phyloP scores from a whole-genome alignment of 2,329 filamentous ascomycete genomes.

The Ophiostoma himal-ulmi region DNA sequence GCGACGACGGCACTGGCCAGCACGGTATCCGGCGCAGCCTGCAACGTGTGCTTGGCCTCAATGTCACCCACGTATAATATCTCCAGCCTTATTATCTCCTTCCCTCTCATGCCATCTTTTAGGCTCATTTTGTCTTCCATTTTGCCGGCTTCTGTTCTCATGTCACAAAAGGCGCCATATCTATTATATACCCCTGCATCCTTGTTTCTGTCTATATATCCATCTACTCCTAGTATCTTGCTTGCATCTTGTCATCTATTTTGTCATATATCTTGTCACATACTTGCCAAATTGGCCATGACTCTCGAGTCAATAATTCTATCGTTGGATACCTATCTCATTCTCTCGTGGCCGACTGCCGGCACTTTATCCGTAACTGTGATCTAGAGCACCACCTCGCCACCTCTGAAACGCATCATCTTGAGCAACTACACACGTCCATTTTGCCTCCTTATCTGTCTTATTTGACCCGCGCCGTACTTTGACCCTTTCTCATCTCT shows the following conservation, averaged over 20 bases:
- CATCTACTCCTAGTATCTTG: not conserved
- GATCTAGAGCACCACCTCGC: too few species aligned
- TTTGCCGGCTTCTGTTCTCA: not conserved
- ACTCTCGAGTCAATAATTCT: not conserved
- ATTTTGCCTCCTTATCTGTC: too few species aligned
- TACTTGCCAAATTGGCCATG: not conserved
- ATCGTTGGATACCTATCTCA: too few species aligned
- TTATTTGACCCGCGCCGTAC: too few species aligned
- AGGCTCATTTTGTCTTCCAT: not conserved
- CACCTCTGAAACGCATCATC: too few species aligned
- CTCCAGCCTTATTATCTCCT: not conserved
- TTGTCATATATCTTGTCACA: not conserved
- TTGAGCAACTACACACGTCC: too few species aligned
- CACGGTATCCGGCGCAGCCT: constrained; percentile 34
- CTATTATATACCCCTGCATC: constrained; percentile 10
- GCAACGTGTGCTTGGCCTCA: constrained; percentile 35
- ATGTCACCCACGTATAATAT: not conserved
- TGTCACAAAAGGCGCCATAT: constrained; percentile 2
- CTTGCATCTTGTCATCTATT: not conserved
- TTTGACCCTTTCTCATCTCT: too few species aligned
- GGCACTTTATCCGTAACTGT: too few species aligned
- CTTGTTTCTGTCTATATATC: not conserved
- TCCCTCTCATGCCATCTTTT: not conserved
- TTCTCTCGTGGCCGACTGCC: too few species aligned
- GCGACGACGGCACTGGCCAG: constrained; percentile 18